A percentile compares a stretch with the other conserved stretches of the same genome.
Conservation (phyloP, 2,329 filamentous ascomycete species). For the Ophiostoma angusticollis region DNA sequence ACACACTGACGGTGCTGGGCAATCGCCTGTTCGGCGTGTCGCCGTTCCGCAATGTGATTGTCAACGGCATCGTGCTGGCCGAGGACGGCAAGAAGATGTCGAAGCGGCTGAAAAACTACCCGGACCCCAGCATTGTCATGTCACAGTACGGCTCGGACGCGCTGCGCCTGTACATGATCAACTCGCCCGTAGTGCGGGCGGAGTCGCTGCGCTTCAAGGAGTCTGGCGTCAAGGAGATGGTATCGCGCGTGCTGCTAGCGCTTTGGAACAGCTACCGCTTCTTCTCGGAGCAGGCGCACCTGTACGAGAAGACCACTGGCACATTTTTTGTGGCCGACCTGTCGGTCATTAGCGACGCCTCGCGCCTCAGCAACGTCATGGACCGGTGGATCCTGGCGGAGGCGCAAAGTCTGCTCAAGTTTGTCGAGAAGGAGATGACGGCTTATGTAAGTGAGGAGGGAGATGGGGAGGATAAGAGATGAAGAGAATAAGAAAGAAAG, state of each 20-base stretch:
- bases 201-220: constrained; percentile 90
- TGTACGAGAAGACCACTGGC: constrained; percentile 74
- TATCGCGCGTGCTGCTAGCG: constrained; percentile 79
- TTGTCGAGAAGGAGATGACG: constrained; percentile 84
- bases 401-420: constrained; percentile 80
- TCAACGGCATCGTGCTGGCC: constrained; percentile 41
- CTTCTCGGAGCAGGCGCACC: constrained; percentile 75
- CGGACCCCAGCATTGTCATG: constrained; percentile 74
- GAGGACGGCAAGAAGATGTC: constrained; percentile 92
- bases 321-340: constrained; percentile 71
- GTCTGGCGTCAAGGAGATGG: constrained; percentile 83
- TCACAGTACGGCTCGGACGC: constrained; percentile 83
- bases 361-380: constrained; percentile 62
- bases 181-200: constrained; percentile 85
- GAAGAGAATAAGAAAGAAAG: background rate
- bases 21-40: constrained; percentile 53
- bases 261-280: constrained; percentile 97
- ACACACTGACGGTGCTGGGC: constrained; percentile 78
- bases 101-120: constrained; percentile 92
- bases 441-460: constrained; percentile 13
- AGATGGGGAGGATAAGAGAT: too few relatives aligned
- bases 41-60: constrained; percentile 64
- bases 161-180: constrained; percentile 88
- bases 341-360: constrained; percentile 25
- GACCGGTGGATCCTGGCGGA: constrained; percentile 90